phyloP scores from a whole-genome alignment of 2,329 filamentous ascomycete genomes.

The Fragosphaeria purpurea region DNA sequence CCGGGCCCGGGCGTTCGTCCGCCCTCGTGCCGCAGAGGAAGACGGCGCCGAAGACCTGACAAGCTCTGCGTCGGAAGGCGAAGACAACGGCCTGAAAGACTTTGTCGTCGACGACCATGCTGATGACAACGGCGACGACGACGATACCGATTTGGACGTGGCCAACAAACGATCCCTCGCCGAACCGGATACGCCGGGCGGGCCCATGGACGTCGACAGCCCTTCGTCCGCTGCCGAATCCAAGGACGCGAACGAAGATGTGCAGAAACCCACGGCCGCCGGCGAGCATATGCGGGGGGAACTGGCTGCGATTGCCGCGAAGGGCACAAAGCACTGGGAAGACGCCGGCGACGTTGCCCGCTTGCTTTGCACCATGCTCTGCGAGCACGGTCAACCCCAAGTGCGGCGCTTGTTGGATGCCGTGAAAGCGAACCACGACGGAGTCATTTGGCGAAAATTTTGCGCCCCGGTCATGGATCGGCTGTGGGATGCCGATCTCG shows the following conservation, averaged over 20 bases:
- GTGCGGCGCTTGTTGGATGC: slow-evolving; percentile 4
- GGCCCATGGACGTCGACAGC: background rate
- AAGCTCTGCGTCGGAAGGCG: slow-evolving; percentile 32
- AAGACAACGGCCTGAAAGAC: slow-evolving; percentile 32
- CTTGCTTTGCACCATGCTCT: slow-evolving; percentile 12
- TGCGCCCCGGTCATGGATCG: slow-evolving; percentile 2
- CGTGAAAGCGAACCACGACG: background rate
- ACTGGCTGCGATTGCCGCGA: slow-evolving; percentile 7
- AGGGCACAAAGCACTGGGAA: slow-evolving; percentile 11
- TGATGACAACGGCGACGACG: slow-evolving; percentile 1
- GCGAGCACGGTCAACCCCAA: background rate
- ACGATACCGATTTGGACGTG: no score
- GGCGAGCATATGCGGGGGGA: no score
- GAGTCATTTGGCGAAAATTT: slow-evolving; percentile 7
- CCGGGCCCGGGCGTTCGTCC: background rate
- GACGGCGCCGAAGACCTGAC: slow-evolving; percentile 41
- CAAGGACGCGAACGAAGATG: no score
- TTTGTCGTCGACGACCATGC: slow-evolving; percentile 38
- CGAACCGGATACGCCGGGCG: no score
- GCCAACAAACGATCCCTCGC: no score
- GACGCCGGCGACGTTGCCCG: slow-evolving; percentile 3
- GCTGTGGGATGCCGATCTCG: no score
- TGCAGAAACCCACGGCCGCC: no score
- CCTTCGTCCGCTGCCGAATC: no score
- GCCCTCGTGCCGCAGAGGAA: slow-evolving; percentile 8